Conservation (phyloP, 805 yeast species). For the Kodamaea laetipori region DNA sequence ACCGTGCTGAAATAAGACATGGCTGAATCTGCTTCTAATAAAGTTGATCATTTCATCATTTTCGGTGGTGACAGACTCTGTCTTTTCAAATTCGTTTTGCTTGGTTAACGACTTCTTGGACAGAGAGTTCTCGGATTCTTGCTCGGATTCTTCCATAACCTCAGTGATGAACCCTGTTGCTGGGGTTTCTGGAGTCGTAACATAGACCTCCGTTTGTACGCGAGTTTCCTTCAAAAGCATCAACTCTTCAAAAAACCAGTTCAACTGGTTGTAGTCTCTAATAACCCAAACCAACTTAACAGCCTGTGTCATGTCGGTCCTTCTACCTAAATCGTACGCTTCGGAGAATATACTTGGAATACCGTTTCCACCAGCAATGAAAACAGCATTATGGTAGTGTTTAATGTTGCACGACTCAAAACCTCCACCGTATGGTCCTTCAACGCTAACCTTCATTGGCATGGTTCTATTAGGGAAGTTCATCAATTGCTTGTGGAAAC, state of each 20-base stretch:
- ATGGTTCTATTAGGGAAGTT: slow-evolving; percentile 30
- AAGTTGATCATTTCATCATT: neutral
- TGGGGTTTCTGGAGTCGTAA: slow-evolving; percentile 28
- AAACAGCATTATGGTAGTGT: slow-evolving; percentile 34
- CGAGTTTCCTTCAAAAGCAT: slow-evolving; percentile 25
- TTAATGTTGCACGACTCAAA: slow-evolving; percentile 21
- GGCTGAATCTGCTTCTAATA: slow-evolving; percentile 7
- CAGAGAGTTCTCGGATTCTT: neutral
- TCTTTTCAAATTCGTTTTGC: neutral
- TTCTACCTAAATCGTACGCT: slow-evolving; percentile 28
- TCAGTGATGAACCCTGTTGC: slow-evolving; percentile 1
- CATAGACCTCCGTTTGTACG: slow-evolving; percentile 32
- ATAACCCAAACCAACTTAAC: slow-evolving; percentile 59
- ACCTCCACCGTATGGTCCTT: slow-evolving; percentile 36
- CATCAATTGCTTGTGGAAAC: slow-evolving; percentile 24
- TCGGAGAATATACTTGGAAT: slow-evolving; percentile 39
- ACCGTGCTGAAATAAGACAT: slow-evolving; percentile 21
- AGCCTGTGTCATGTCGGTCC: neutral
- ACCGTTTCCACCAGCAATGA: slow-evolving; percentile 43
- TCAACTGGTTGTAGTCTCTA: slow-evolving; percentile 50
- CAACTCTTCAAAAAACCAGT: slow-evolving; percentile 50
- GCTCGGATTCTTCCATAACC: neutral
- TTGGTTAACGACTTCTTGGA: neutral
- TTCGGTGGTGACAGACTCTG: neutral
- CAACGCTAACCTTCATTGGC: slow-evolving; percentile 31